Percentiles rank a stretch among this genome's conserved stretches.
phyloP scores from a whole-genome alignment of 768 basidiomycete genomes.

The Cyclocybe aegerita region DNA sequence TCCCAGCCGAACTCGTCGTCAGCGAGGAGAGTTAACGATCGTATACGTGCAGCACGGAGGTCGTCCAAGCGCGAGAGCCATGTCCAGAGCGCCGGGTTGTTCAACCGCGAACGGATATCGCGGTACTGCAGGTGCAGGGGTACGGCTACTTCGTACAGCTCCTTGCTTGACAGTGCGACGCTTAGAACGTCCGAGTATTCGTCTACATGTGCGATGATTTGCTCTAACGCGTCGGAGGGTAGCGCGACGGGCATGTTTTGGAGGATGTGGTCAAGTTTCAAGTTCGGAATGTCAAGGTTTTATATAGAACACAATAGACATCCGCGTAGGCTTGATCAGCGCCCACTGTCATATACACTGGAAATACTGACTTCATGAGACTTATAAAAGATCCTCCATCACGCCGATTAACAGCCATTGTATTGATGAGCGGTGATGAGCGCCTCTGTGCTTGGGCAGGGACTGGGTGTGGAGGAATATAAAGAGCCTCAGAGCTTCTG shows the following conservation, averaged over 20 bases:
- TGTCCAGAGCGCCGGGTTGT: constrained; percentile 5
- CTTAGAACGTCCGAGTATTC: constrained; percentile 8
- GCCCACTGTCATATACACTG: too few species aligned
- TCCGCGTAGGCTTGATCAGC: too few species aligned
- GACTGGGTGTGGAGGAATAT: not conserved
- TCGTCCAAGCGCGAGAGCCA: constrained; percentile 9
- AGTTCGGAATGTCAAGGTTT: too few species aligned
- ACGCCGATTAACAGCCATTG: too few species aligned
- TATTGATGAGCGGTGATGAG: too few species aligned
- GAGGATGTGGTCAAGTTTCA: too few species aligned
- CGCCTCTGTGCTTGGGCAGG: too few species aligned
- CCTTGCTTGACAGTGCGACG: constrained; percentile 7
- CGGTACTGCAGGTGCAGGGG: constrained; percentile 11
- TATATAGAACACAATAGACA: too few species aligned
- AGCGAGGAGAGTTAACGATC: constrained; percentile 7
- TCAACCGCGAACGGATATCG: constrained; percentile 5
- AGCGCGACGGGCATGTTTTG: not conserved
- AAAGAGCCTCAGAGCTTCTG: not conserved
- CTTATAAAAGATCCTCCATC: too few species aligned
- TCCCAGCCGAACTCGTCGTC: constrained; percentile 2
- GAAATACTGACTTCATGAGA: too few species aligned
- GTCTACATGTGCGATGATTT: constrained; percentile 3
- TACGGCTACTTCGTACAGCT: constrained; percentile 3
- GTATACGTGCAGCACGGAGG: constrained; percentile 4
- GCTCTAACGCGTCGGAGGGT: constrained; percentile 5